Base-by-base conservation (phyloP, 2,329 filamentous ascomycete species). In the Trichophyton schoenleinii region DNA sequence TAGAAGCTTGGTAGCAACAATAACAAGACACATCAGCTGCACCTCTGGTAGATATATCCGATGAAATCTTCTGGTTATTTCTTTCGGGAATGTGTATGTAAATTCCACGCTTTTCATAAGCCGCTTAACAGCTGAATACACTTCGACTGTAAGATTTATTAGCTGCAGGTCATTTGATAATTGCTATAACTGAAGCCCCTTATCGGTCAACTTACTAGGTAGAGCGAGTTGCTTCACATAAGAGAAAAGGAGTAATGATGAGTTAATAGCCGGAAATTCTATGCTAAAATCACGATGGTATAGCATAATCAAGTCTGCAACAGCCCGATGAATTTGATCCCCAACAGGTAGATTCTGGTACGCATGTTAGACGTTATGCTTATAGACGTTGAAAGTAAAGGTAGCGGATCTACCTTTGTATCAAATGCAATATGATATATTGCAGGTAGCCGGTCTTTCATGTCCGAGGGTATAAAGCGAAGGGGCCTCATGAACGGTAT, bases 1-100 rank as follows among this genome's bases (percentile, higher is more conserved):
- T 20, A 87, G 78, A 1, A 96, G 72, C 68, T 96, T 96, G 2
- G 87, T 84, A 3, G 87, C 84, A 13, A 95, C 79, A 1, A 96
- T 77, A 2, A 96, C 72, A 2, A 89, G 76, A 3, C 85, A 80
- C 61, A 90, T 78, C 0, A 96, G 75, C 49, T 88, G 82, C 4
- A 88, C 77, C 68, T 97, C 94, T 0, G 94, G 90, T 64, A 87
- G 81, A 58, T 84, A 78, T 7, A 81, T 73, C 28, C 78, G 65
- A 42, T 66, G 68, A 36, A 67, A 73, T 15, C 42, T 58, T 63
- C 74, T 73, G 59, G 64, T 61, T 69, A 63, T 63, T 58, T 72
- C 69, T 34, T 73, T 75, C 3, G 76, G 73, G 5, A 79, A 76
- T 0, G 81, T 80, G 64, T 87, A 87, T 0, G 77, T 75, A 64